Base-by-base conservation (phyloP, 352 stramenopile species). In the Phytophthora pini region DNA sequence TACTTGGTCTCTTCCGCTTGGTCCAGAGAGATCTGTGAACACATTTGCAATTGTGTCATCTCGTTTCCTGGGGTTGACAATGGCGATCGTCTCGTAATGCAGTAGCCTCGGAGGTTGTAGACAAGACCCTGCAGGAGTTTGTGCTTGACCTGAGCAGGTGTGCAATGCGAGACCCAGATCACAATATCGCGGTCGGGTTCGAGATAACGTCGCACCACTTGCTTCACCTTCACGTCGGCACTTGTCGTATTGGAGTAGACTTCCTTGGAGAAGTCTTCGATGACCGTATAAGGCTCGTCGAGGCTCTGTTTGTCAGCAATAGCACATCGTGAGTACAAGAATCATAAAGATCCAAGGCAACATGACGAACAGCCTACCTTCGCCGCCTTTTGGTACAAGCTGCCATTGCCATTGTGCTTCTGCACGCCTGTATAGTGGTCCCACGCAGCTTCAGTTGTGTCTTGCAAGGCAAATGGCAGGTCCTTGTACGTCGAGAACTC, bases 201-300 rank as follows among this genome's bases (percentile, higher is more conserved):
- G 10, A 82, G 67, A 68, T 80, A 88, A 36, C 82, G 78, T 11
- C 80, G 69, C 39, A 87, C 54, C 36, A 90, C 68, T 57, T 89
- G 78, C 59, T 87, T 77, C 5, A 87, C 62, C 9, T 72, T 68
- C 52, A 87, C 80, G 26, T 82, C 61, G 2, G 76, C 76, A 20
- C 68, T 59, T 26, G 68, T 85, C 49, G 49, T 79, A 55, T 84
- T 81, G 10, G 62, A 74, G n/a, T 74, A 65, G 4, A 88, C 56
- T 65, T 89, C 82, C 8, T 89, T 55, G 34, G 72, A 74, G 52
- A 84, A 84, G 49, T 80, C 70, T 50, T 90, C 79, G 27, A 87
- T 56, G 38, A 88, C 76, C 13, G 77, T 88, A 60, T 88, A 77
- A 31, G 82, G 74, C 13, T 77, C 76, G 34, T 66, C 51, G 5